Evolutionary conservation across 441 rosid genomes (phyloP), one percentile per base, ranked within the genome.

Genomic region (Adansonia gregorii): DNA sequence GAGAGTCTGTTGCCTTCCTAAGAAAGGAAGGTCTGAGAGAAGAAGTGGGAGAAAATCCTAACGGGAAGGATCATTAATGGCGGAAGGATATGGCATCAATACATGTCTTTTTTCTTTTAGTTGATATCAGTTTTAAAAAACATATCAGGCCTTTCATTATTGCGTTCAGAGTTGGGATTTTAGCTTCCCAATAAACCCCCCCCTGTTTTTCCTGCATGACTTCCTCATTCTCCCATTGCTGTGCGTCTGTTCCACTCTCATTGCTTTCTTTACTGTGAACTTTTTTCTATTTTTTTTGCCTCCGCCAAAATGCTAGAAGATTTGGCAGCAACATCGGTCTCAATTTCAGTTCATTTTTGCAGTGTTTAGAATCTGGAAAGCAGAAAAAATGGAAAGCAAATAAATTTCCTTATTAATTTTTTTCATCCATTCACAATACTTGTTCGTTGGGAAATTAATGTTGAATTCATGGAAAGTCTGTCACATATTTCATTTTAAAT

Each of bases 151-250:
- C 77, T 58, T 80, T 84, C 68, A 84, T 84, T 82, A 82, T 85
- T 82, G 86, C 86, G 72, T 76, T 87, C 88, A 87, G 89, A 80
- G 88, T 77, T 82, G 85, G 88, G 91, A 89, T 89, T 91, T 94
- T 86, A 90, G 97, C 86, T 90, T 91, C 93, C 97, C 97, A 67
- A 89, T 83, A 80, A 75, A 24, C 74, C 83, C 73, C 76, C 67
- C 85, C 77, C 87, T 72, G 72, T 41, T 58, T 6, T 71, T 70
- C 45, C 68, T 43, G 17, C 20, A 41, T 19, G 46, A 11, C 56
- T n/a, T 5, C 39, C 61, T 45, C 60, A 5, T 69, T 27, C 78
- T 69, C 76, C 8, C 24, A 0, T 56, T 15, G 10, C 67, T 61
- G 77, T 56, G 83, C 80, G 86, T 86, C 78, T 63, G 49, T 67